phyloP scores from a whole-genome alignment of 805 yeast genomes.

The Candida tallmaniae region DNA sequence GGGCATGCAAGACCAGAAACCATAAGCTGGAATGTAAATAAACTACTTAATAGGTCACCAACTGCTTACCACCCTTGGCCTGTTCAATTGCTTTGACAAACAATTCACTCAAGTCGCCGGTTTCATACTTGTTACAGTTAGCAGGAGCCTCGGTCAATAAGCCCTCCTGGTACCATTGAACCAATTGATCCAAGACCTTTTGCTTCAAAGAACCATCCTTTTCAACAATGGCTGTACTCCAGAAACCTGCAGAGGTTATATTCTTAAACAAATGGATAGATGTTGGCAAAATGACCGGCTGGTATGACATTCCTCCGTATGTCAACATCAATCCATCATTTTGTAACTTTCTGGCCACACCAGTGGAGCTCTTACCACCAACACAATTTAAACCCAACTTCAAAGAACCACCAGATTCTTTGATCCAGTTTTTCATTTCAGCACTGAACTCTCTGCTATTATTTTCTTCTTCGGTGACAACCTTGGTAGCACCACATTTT shows the following conservation, averaged over 20 bases:
- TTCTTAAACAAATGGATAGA: slow-evolving; percentile 87
- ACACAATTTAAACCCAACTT: slow-evolving; percentile 87
- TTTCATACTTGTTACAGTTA: slow-evolving; percentile 19
- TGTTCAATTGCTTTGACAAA: slow-evolving; percentile 28
- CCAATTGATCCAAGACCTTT: slow-evolving; percentile 32
- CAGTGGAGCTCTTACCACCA: slow-evolving; percentile 83
- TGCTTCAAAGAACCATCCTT: slow-evolving; percentile 30
- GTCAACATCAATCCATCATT: slow-evolving; percentile 76
- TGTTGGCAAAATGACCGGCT: slow-evolving; percentile 90
- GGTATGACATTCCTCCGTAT: slow-evolving; percentile 97
- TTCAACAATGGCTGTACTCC: slow-evolving; percentile 66
- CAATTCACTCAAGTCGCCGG: slow-evolving; percentile 22
- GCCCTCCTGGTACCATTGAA: slow-evolving; percentile 40
- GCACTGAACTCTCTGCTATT: slow-evolving; percentile 62
- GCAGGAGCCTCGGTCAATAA: slow-evolving; percentile 36
- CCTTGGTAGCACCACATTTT: slow-evolving; percentile 76
- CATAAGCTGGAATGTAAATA: background rate
- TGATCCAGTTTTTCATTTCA: slow-evolving; percentile 51
- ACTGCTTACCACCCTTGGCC: slow-evolving; percentile 36
- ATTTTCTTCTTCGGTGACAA: slow-evolving; percentile 85
- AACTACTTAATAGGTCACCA: slow-evolving; percentile 6
- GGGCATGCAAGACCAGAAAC: background rate
- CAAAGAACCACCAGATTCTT: slow-evolving; percentile 47
- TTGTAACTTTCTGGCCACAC: slow-evolving; percentile 77
- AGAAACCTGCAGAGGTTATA: slow-evolving; percentile 80